Base-by-base conservation (phyloP, 164 flowering plant species). In the Magnolia changhungtana region DNA sequence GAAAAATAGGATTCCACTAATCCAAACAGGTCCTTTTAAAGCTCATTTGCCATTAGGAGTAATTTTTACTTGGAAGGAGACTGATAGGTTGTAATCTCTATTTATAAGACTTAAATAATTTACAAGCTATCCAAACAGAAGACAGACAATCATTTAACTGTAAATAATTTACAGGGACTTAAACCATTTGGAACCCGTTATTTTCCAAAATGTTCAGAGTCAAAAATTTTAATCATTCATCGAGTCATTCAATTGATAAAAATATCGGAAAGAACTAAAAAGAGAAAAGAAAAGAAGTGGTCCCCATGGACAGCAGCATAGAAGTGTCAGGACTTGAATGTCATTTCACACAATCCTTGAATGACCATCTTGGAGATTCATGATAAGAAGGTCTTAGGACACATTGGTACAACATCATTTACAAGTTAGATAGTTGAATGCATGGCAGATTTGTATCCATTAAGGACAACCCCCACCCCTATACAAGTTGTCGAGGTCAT, bases 371-470 rank as follows among this genome's bases (percentile, higher is more conserved):
- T 31, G 72, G 72, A 71, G 9, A 71, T 71, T 50, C 59, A 21
- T 16, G 59, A 71, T 49, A 50, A 71, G 72, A 71, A 71, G 19
- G 14, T 68, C 31, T 11, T 21, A n/a, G 8, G 9, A 16, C 71
- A 27, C 9, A 49, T 65, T 8, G n/a, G 5, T 11, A 8, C 52
- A 1, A 21, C 1, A 45, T 18, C 58, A 18, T 50, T 49, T 8
- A 19, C n/a, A 71, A 31, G 29, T 65, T 23, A 9, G 0, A 4
- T 18, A 21, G 10, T 20, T 8, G 23, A 50, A 71, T 20, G 29
- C 59, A 67, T 80, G 74, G 74, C 31, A 20, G 16, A 7, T 49
- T 71, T 24, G 64, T 65, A 29, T 20, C 68, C 68, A 21, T 65
- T 65, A 2, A 20, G 24, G 24, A 29, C 13, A 65, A 0, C 19